Evolutionary conservation across 2,329 filamentous ascomycete species (phyloP).

Genomic region (Chaetomiaceae sp.): DNA sequence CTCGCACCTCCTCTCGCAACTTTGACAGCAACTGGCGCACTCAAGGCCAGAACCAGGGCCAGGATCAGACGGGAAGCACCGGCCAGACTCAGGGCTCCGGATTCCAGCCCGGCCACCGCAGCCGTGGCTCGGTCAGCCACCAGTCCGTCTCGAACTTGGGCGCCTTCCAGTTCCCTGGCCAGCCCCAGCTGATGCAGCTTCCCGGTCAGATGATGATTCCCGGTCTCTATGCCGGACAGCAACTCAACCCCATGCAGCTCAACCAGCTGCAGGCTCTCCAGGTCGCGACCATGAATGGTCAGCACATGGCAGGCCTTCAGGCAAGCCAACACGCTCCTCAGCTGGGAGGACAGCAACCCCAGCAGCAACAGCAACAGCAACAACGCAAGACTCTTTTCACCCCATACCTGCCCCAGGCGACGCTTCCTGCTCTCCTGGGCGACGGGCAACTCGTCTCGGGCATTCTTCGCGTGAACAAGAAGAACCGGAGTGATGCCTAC

Average conservation of each 20-base stretch:
- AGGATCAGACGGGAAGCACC: slow-evolving; percentile 45
- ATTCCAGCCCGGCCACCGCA: slow-evolving; percentile 90
- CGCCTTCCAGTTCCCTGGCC: slow-evolving; percentile 80
- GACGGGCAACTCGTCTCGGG: slow-evolving; percentile 94
- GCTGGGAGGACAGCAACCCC: slow-evolving; percentile 61
- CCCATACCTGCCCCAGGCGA: slow-evolving; percentile 92
- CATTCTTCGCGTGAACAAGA: slow-evolving; percentile 97
- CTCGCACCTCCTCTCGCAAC: slow-evolving; percentile 78
- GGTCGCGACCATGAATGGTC: slow-evolving; percentile 74
- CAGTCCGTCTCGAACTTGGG: slow-evolving; percentile 77
- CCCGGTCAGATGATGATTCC: slow-evolving; percentile 82
- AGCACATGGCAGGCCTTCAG: slow-evolving; percentile 62
- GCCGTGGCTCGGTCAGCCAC: slow-evolving; percentile 76
- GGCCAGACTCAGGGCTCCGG: slow-evolving; percentile 66
- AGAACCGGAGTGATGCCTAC: slow-evolving; percentile 97
- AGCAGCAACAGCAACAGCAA: slow-evolving; percentile 56
- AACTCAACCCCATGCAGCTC: slow-evolving; percentile 80
- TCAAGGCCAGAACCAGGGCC: slow-evolving; percentile 61
- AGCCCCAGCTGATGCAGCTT: slow-evolving; percentile 82
- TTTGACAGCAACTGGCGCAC: slow-evolving; percentile 98
- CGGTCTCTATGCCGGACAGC: slow-evolving; percentile 77
- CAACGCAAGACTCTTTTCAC: slow-evolving; percentile 98
- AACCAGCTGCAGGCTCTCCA: slow-evolving; percentile 89
- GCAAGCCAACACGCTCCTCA: slow-evolving; percentile 67
- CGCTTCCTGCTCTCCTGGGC: slow-evolving; percentile 78